Conservation (phyloP, 192 early-diverging fungal species). For the Mortierella antarctica region DNA sequence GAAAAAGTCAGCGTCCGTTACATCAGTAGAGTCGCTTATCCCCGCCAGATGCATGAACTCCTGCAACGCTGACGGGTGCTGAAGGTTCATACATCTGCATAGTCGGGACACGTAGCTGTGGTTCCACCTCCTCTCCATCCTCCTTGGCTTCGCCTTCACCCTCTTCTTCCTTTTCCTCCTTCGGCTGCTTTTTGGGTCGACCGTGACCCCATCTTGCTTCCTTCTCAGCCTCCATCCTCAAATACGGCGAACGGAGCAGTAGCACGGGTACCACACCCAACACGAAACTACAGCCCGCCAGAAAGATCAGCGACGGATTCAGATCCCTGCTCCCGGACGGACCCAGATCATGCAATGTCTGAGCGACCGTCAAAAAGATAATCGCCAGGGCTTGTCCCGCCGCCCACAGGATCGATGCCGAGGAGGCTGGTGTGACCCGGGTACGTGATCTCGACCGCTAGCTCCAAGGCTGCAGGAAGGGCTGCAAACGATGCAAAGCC, state of each 20-base stretch:
- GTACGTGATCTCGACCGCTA: slow-evolving; percentile 35
- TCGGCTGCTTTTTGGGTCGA: too few species aligned
- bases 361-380: slow-evolving; percentile 21
- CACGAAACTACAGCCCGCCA: slow-evolving; percentile 16
- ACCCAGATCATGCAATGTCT: slow-evolving; percentile 2
- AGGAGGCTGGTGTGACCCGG: slow-evolving; percentile 30
- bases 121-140: too few species aligned
- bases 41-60: too few species aligned
- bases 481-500: slow-evolving; percentile 21
- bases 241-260: slow-evolving; percentile 14
- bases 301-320: slow-evolving; percentile 30
- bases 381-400: slow-evolving; percentile 15
- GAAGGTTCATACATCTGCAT: too few species aligned
- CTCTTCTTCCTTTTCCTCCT: too few species aligned
- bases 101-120: too few species aligned
- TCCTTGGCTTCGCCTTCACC: too few species aligned
- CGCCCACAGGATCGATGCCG: slow-evolving; percentile 29
- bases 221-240: slow-evolving; percentile 26
- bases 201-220: too few species aligned
- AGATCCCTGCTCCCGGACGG: slow-evolving; percentile 14
- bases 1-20: too few species aligned
- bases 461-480: slow-evolving; percentile 22
- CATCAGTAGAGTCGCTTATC: too few species aligned
- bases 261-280: slow-evolving; percentile 20
- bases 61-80: too few species aligned